Base-by-base conservation (phyloP, 2,329 filamentous ascomycete genomes). In the Cladosporium phlei region DNA sequence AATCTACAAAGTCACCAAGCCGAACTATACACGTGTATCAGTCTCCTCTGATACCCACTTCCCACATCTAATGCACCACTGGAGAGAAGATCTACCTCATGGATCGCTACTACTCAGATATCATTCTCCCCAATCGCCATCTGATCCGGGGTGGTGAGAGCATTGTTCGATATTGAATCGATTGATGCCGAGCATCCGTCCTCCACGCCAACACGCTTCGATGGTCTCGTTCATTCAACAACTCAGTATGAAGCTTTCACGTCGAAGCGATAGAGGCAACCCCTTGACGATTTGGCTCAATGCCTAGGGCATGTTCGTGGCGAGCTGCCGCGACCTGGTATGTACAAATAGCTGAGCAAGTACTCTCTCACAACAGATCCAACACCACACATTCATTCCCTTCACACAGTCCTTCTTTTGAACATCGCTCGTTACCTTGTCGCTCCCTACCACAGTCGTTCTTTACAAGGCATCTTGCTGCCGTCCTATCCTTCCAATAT, bases 271-370 rank as follows among this genome's bases (percentile, higher is more conserved):
- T 25, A 11, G 24, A 6, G 24, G 24, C 6, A 6, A 11, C 6
- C 24, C 11, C 24, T 25, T 11, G 24, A 25, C 24, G 24, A 11
- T 11, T 25, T 11, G 11, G 24, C 24, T 25, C 24, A 11, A 25
- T 25, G 6, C 24, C 6, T 11, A 25, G 24, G 6, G 24, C 24
- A 25, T 11, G 11, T 25, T 25, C 6, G 6, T n/a, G n/a, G n/a
- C n/a, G n/a, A n/a, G n/a, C n/a, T n/a, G n/a, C n/a, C n/a, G n/a
- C n/a, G n/a, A n/a, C n/a, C 30, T 19, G 30, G 14, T 33, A 33
- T 33, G 30, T 33, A 33, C 30, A 33, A 33, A 33, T 33, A 33
- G 30, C n/a, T n/a, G n/a, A n/a, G n/a, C n/a, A n/a, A n/a, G n/a
- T n/a, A n/a, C n/a, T n/a, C n/a, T n/a, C n/a, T n/a, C n/a, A n/a